Conservation (phyloP, 2,329 filamentous ascomycete genomes). For the Xylaria sp. region DNA sequence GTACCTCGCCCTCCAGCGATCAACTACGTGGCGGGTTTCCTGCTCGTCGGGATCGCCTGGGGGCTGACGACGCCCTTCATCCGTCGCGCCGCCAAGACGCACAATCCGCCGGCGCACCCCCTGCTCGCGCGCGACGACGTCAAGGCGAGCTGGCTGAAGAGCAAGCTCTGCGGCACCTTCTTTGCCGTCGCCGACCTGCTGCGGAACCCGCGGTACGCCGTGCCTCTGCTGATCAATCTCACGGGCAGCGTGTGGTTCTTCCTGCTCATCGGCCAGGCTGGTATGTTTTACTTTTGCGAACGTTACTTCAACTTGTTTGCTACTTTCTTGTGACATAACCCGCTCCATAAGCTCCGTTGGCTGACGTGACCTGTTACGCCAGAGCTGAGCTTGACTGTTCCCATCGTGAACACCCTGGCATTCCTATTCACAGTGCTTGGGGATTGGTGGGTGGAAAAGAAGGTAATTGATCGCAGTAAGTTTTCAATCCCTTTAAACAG, state of each 20-base stretch:
- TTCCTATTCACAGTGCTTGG: conserved; percentile 96
- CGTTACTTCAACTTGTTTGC: not conserved
- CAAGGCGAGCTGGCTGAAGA: conserved; percentile 68
- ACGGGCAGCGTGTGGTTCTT: conserved; percentile 98
- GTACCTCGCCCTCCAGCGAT: conserved; percentile 64
- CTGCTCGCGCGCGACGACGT: conserved; percentile 63
- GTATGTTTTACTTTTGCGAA: conserved; percentile 61
- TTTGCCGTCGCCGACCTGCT: conserved; percentile 84
- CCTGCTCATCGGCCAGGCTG: conserved; percentile 88
- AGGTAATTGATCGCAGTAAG: conserved; percentile 84
- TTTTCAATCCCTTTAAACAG: conserved; percentile 32
- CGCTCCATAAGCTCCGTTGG: not conserved
- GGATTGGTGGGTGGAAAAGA: conserved; percentile 94
- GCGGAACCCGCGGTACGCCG: conserved; percentile 82
- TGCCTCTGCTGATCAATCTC: conserved; percentile 86
- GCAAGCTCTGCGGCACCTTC: conserved; percentile 71
- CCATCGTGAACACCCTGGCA: conserved; percentile 92
- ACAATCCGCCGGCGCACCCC: conserved; percentile 71
- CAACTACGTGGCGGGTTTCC: conserved; percentile 89
- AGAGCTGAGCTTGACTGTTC: conserved; percentile 94
- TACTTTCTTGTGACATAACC: not conserved
- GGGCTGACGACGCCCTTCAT: conserved; percentile 94
- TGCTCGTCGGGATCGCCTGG: conserved; percentile 92
- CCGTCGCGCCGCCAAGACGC: conserved; percentile 81
- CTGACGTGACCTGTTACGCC: conserved; percentile 25